Base-by-base conservation (phyloP, 148 eudicot genomes). In the Rhododendron griersonianum region DNA sequence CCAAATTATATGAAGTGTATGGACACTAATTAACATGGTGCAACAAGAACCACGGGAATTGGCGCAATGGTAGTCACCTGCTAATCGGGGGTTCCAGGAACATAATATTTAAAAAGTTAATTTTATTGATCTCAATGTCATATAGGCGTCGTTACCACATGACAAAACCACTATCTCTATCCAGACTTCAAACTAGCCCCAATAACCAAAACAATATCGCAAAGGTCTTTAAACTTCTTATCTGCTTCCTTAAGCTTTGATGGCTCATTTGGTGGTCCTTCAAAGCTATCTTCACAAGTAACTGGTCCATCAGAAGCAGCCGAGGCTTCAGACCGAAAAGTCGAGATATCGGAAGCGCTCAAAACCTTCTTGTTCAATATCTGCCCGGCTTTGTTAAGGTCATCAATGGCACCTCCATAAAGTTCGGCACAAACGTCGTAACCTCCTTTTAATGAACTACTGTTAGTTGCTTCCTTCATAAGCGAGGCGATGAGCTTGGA, bases 221-320 rank as follows among this genome's bases (percentile, higher is more conserved):
- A 19, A 75, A 84, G 81, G 10, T 67, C 86, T 23, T 84, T 11
- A 8, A 39, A 37, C 30, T 84, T 76, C 25, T 51, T 53, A 55
- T 75, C 53, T 41, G 86, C 81, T 55, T 84, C 11, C 77, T 75
- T 69, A 55, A 84, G 86, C 79, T 53, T 11, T 4, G 81, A 13
- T 53, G 86, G 86, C 21, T 44, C 51, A 15, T 45, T 2, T 18
- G 81, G 73, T 75, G 81, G 55, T 44, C 37, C 81, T 48, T 84
- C 87, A 39, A 86, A 81, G 57, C 65, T 57, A 48, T 74, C 84
- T 21, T 86, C 71, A 53, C 88, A 86, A 39, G 55, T 39, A 0
- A 9, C 74, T 7, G 75, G 55, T 19, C 21, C 81, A 2, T 37
- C 51, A 5, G 41, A 33, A 5, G 88, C 88, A 61, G 57, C 61